Evolutionary conservation across 192 early-diverging fungal species (phyloP).

Genomic region (Coemansia sp.): DNA sequence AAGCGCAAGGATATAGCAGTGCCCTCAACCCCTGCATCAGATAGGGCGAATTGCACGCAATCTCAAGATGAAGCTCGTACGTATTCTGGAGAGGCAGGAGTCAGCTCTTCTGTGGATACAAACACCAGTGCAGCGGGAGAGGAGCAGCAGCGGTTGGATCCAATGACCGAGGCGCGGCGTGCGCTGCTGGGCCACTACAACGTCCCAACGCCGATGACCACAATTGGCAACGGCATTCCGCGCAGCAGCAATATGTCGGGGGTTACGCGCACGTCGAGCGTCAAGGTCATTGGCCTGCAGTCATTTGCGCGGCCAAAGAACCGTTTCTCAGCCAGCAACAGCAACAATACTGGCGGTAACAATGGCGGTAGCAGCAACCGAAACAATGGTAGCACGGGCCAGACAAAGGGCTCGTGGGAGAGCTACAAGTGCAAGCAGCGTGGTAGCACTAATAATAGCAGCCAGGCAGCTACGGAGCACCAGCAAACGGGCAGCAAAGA

Average conservation of each 20-base stretch:
- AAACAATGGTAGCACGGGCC: neutral
- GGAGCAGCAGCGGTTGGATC: constrained; percentile 17
- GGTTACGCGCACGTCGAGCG: constrained; percentile 27
- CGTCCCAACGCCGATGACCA: constrained; percentile 22
- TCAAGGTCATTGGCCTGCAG: constrained; percentile 41
- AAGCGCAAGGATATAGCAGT: neutral
- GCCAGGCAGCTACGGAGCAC: too few species aligned
- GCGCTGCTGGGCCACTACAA: constrained; percentile 48
- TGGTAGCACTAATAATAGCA: neutral
- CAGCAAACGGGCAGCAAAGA: too few species aligned
- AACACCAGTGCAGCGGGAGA: neutral
- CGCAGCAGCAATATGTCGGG: constrained; percentile 18
- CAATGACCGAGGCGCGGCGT: constrained; percentile 40
- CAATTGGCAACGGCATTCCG: constrained; percentile 38
- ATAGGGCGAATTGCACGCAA: neutral
- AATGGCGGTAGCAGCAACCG: neutral
- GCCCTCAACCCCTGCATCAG: neutral
- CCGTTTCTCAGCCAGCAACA: neutral
- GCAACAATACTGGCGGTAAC: neutral
- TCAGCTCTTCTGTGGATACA: neutral
- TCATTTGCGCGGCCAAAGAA: constrained; percentile 39
- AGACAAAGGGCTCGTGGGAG: neutral
- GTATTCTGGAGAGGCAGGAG: neutral
- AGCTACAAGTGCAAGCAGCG: neutral
- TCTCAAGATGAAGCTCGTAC: neutral